A percentile compares a stretch with the other conserved stretches of the same genome.
Conservation (phyloP, 106 monocot species). For the Allium sativum region DNA sequence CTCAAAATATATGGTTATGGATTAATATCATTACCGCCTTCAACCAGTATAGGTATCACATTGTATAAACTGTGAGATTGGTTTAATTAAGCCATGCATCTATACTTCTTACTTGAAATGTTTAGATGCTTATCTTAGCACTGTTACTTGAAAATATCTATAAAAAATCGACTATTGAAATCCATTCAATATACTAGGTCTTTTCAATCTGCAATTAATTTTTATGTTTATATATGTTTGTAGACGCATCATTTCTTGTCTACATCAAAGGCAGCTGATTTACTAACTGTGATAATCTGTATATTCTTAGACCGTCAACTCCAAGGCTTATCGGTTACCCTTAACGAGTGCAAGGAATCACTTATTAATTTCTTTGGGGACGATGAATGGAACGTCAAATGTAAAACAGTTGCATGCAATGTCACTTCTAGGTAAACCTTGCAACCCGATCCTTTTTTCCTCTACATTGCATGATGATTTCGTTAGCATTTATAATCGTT, state of each 20-base stretch:
- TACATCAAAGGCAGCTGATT: conserved; percentile 58
- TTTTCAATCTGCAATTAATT: too few species aligned
- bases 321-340: conserved; percentile 28
- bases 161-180: too few species aligned
- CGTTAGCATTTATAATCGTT: too few species aligned
- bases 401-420: conserved; percentile 29
- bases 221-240: conserved; percentile 1
- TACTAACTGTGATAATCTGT: conserved; percentile 44
- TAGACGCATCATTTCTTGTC: conserved; percentile 57
- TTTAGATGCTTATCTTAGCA: too few species aligned
- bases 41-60: conserved; percentile 65
- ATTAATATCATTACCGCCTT: conserved; percentile 52
- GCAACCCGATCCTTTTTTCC: background rate
- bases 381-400: conserved; percentile 45
- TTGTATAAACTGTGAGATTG: too few species aligned
- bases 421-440: conserved; percentile 41
- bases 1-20: conserved; percentile 71
- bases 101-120: too few species aligned
- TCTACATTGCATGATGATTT: too few species aligned
- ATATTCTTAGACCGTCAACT: conserved; percentile 47
- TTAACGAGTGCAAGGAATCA: conserved; percentile 44
- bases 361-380: conserved; percentile 36
- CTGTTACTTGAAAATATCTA: background rate
- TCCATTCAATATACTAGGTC: too few species aligned
- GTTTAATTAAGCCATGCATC: too few species aligned